A percentile compares a stretch with the other conserved stretches of the same genome.
Conservation (phyloP, 2,329 filamentous ascomycete genomes). For the Dissoconium aciculare region DNA sequence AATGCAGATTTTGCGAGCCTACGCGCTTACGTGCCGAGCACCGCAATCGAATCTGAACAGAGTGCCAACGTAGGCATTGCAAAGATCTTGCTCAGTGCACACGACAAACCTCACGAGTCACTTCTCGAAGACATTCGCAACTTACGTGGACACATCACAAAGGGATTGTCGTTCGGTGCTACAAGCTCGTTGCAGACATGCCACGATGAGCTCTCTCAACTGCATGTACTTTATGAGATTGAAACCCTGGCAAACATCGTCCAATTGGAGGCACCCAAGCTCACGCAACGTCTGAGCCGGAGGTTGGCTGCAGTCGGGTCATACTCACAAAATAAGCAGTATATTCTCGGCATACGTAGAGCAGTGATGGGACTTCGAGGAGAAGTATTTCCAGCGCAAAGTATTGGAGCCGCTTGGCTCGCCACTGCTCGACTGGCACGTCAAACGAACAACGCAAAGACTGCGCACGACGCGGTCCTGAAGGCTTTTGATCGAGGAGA, state of each 20-base stretch:
- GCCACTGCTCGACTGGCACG: constrained; percentile 71
- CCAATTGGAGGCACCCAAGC: constrained; percentile 3
- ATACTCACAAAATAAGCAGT: constrained; percentile 86
- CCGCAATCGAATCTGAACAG: constrained; percentile 24
- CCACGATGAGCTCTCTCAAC: constrained; percentile 69
- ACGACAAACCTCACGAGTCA: constrained; percentile 33
- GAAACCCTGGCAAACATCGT: constrained; percentile 51
- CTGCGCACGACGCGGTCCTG: constrained; percentile 85
- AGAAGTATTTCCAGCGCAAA: constrained; percentile 45
- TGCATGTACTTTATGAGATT: constrained; percentile 78
- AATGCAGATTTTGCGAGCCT: constrained; percentile 69
- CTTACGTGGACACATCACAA: constrained; percentile 55
- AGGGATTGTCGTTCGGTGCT: constrained; percentile 57
- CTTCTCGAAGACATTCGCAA: constrained; percentile 46
- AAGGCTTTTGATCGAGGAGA: constrained; percentile 76
- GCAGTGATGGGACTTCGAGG: constrained; percentile 50
- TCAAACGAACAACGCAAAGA: constrained; percentile 68
- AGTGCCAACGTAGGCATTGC: constrained; percentile 79
- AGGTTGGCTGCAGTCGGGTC: constrained; percentile 82
- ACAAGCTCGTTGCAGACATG: constrained; percentile 71
- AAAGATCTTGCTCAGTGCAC: constrained; percentile 44
- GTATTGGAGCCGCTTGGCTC: constrained; percentile 75
- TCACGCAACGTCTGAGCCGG: constrained; percentile 26
- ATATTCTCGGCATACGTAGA: constrained; percentile 69
- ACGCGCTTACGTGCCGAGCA: constrained; percentile 39